phyloP scores from a whole-genome alignment of 352 stramenopile genomes.

The Phytopythium oedochilum region DNA sequence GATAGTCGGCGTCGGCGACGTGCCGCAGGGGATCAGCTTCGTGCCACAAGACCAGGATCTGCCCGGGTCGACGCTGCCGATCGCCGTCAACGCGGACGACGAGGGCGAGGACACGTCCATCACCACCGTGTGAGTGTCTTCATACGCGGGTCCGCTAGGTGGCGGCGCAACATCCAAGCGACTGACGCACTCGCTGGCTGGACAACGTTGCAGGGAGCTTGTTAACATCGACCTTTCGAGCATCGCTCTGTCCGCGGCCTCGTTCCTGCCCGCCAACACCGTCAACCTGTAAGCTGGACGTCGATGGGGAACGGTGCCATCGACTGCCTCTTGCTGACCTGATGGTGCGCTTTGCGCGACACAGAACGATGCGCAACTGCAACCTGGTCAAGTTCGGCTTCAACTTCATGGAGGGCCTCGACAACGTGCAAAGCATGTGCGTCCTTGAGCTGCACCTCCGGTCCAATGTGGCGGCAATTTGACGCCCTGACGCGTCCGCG shows the following conservation, averaged over 20 bases:
- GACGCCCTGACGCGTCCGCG: no score
- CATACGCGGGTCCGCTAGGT: no score
- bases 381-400: conserved; percentile 30
- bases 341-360: background rate
- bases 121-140: conserved; percentile 21
- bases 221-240: conserved; percentile 30
- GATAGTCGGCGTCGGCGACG: conserved; percentile 17
- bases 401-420: conserved; percentile 27
- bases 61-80: conserved; percentile 15
- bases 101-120: conserved; percentile 9
- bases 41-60: conserved; percentile 16
- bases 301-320: background rate
- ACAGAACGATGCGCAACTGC: conserved; percentile 36
- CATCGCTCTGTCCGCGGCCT: conserved; percentile 16
- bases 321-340: background rate
- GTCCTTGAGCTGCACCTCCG: no score
- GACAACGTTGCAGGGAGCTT: conserved; percentile 14
- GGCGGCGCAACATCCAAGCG: no score
- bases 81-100: conserved; percentile 11
- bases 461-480: no score
- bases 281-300: conserved; percentile 17
- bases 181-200: background rate
- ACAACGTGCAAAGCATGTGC: conserved; percentile 26
- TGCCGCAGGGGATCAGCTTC: conserved; percentile 21
- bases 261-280: conserved; percentile 21